Evolutionary conservation across 139 green algal species (phyloP).

Genomic region (Marvania coccoides): DNA sequence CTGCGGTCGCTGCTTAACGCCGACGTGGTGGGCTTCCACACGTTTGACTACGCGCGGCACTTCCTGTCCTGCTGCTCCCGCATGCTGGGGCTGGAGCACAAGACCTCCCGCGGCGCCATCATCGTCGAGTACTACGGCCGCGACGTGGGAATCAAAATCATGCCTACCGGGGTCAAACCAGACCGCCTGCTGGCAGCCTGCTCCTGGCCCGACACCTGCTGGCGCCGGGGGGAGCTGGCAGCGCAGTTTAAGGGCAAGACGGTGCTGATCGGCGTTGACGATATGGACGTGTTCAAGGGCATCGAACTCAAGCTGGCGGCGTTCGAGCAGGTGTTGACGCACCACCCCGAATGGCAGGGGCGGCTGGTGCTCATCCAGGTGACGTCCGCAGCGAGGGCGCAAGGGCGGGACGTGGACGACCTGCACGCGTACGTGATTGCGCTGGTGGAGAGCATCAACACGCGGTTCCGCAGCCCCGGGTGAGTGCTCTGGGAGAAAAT

Average conservation of each 20-base stretch:
- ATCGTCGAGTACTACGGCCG: conserved; percentile 94
- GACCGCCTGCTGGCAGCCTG: conserved; percentile 73
- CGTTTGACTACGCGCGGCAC: conserved; percentile 98
- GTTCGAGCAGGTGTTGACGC: conserved; percentile 76
- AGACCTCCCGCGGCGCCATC: conserved; percentile 79
- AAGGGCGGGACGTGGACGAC: conserved; percentile 69
- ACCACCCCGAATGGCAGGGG: conserved; percentile 76
- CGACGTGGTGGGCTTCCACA: conserved; percentile 92
- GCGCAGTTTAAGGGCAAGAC: conserved; percentile 59
- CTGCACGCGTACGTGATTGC: conserved; percentile 59
- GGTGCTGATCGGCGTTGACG: conserved; percentile 87
- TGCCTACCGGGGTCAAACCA: conserved; percentile 90
- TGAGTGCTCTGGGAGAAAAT: too few relatives aligned
- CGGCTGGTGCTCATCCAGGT: conserved; percentile 86
- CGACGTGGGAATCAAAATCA: conserved; percentile 94
- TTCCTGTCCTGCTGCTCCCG: conserved; percentile 93
- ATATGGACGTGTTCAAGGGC: conserved; percentile 97
- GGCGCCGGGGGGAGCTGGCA: conserved; percentile 82
- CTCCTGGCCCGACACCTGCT: conserved; percentile 79
- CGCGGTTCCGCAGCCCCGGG: conserved; percentile 5
- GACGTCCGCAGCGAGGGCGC: conserved; percentile 36
- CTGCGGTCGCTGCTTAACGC: conserved; percentile 89
- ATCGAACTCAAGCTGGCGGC: conserved; percentile 72
- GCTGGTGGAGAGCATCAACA: conserved; percentile 70
- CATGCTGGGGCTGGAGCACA: conserved; percentile 95